These are phyloP conservation scores for Arthroderma sp. DNA, from an alignment of 2,329 filamentous ascomycete species.

Conservation along the genomic window DNA sequence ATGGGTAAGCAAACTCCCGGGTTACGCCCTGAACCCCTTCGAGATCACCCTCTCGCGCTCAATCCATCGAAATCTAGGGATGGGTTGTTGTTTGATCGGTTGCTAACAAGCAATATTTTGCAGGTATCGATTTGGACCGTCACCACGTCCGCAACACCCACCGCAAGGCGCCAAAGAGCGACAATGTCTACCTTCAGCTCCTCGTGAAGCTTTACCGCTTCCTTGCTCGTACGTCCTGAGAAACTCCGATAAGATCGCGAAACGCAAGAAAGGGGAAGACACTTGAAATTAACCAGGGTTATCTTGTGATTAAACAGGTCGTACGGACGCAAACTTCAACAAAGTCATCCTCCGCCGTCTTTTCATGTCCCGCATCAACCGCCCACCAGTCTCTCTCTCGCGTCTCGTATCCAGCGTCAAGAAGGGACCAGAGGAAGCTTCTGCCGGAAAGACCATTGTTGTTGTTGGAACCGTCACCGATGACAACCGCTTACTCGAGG, in stretches of 20 bases:
- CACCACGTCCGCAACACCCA: constrained; percentile 57
- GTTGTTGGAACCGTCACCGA: constrained; percentile 93
- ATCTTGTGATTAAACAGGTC: constrained; percentile 49
- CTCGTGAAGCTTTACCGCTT: constrained; percentile 98
- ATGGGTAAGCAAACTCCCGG: constrained; percentile 29
- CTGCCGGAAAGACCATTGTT: constrained; percentile 66
- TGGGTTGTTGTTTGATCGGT: background rate
- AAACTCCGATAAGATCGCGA: background rate
- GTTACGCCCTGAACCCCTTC: background rate
- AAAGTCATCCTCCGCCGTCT: constrained; percentile 94
- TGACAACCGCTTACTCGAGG: constrained; percentile 81
- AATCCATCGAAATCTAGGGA: background rate
- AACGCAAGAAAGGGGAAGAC: constrained; percentile 8
- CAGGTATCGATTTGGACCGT: constrained; percentile 47
- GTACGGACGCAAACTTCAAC: constrained; percentile 97
- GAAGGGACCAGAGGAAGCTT: constrained; percentile 42
- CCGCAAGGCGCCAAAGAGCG: constrained; percentile 92
- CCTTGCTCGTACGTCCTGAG: constrained; percentile 64
- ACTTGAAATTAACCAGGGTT: constrained; percentile 8
- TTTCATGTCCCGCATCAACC: constrained; percentile 98
- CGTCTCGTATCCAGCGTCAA: constrained; percentile 60
- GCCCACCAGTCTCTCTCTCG: constrained; percentile 85
- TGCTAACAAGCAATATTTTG: constrained; percentile 1
- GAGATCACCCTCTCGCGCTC: background rate
- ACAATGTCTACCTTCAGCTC: constrained; percentile 95